Conservation (phyloP, 2,329 filamentous ascomycete genomes). For the Nannizzia gypsea region DNA sequence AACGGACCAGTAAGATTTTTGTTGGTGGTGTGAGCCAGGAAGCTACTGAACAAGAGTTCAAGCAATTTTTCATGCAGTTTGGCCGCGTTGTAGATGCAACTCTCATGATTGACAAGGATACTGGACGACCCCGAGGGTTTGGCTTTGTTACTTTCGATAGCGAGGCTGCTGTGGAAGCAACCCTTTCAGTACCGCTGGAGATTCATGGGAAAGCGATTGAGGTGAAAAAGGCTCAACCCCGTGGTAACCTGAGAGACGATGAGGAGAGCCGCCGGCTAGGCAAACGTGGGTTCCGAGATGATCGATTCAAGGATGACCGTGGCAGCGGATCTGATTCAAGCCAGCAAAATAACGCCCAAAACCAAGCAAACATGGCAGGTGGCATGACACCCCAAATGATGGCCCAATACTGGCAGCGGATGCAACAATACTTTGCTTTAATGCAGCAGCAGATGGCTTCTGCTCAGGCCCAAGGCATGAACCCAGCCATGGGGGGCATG, state of each 20-base stretch:
- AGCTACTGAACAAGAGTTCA: constrained; percentile 90
- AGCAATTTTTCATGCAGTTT: constrained; percentile 92
- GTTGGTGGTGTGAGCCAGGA: constrained; percentile 96
- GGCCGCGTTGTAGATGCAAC: constrained; percentile 94
- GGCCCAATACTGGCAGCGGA: constrained; percentile 96
- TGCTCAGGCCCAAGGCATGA: constrained; percentile 45
- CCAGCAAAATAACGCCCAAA: constrained; percentile 37
- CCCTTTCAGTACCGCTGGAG: constrained; percentile 70
- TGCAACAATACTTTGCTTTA: constrained; percentile 94
- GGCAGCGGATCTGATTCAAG: constrained; percentile 27
- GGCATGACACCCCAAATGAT: constrained; percentile 93
- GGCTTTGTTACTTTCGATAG: constrained; percentile 98
- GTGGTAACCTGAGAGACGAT: constrained; percentile 86
- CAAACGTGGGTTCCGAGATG: constrained; percentile 37
- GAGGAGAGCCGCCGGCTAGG: constrained; percentile 51
- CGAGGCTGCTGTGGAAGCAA: constrained; percentile 86
- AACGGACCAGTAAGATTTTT: constrained; percentile 97
- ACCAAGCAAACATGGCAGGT: constrained; percentile 30
- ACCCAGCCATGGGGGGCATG: constrained; percentile 57
- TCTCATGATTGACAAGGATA: constrained; percentile 99
- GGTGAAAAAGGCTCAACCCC: constrained; percentile 93
- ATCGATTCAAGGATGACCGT: constrained; percentile 32
- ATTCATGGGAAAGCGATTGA: constrained; percentile 96
- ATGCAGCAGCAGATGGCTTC: constrained; percentile 82
- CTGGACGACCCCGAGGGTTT: constrained; percentile 88